A percentile compares a stretch with the other conserved stretches of the same genome.
Conservation (phyloP, 495 filamentous ascomycete genomes). For the Penicillium odoratum region DNA sequence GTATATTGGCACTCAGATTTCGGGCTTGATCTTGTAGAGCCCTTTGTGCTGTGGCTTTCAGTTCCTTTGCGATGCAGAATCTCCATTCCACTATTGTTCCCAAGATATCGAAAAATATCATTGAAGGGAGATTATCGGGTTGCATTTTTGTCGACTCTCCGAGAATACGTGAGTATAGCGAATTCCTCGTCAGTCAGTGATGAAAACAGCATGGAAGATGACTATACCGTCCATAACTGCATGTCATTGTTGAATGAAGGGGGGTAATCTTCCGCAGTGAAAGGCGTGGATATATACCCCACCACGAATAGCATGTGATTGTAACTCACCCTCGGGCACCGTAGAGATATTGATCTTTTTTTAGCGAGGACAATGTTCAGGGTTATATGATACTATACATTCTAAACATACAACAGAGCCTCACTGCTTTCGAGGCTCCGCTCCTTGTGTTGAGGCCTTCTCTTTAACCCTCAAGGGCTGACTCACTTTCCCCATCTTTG, state of each 20-base stretch:
- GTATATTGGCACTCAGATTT: conserved; percentile 9
- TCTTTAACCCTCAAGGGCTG: not conserved
- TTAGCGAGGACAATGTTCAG: not conserved
- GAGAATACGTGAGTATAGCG: not conserved
- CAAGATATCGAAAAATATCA: conserved; percentile 23
- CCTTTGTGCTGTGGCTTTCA: conserved; percentile 15
- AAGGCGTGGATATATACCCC: too few species aligned
- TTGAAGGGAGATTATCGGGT: conserved; percentile 5
- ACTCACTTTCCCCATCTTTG: not conserved
- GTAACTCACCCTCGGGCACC: too few species aligned
- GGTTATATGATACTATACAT: not conserved
- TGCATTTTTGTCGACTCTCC: conserved; percentile 11
- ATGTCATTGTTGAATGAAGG: too few species aligned
- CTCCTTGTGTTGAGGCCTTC: not conserved
- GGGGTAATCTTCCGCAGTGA: too few species aligned
- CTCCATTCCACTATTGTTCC: conserved; percentile 27
- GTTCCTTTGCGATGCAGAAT: conserved; percentile 20
- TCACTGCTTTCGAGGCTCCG: not conserved
- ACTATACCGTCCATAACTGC: not conserved
- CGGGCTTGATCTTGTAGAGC: conserved; percentile 12
- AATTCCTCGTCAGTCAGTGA: not conserved
- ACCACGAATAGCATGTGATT: too few species aligned
- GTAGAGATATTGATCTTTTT: too few species aligned
- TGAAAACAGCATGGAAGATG: not conserved
- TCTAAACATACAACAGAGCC: not conserved